A percentile compares a stretch with the other conserved stretches of the same genome.
Evolutionary conservation across 1,284 basidiomycete genomes (phyloP).

Genomic region (Marasmius oreades): DNA sequence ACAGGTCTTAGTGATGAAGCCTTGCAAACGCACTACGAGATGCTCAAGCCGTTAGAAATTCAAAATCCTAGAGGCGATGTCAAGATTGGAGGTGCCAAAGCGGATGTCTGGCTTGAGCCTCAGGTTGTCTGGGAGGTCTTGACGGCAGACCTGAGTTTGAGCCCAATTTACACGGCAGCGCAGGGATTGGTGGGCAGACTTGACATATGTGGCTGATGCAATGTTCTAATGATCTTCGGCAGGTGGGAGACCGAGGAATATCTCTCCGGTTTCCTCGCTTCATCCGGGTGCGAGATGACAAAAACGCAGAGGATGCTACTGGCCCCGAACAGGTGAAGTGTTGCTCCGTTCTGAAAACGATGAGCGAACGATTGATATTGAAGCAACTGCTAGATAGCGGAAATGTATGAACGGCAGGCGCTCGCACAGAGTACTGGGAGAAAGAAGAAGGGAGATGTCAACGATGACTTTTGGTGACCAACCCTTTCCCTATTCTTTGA

Average conservation of each 20-base stretch:
- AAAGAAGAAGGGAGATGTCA: slow-evolving; percentile 70
- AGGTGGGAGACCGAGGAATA: slow-evolving; percentile 88
- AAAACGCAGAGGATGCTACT: slow-evolving; percentile 88
- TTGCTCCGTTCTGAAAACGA: slow-evolving; percentile 1
- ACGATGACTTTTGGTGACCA: slow-evolving; percentile 86
- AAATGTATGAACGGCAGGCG: slow-evolving; percentile 92
- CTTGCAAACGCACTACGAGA: slow-evolving; percentile 80
- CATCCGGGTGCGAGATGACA: slow-evolving; percentile 90
- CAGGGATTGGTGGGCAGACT: slow-evolving; percentile 76
- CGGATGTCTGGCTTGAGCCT: slow-evolving; percentile 94
- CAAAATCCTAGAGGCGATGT: slow-evolving; percentile 70
- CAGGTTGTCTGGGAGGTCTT: slow-evolving; percentile 98
- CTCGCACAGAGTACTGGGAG: slow-evolving; percentile 71
- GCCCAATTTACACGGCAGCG: slow-evolving; percentile 97
- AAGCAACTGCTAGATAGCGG: slow-evolving; percentile 67
- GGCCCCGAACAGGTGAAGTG: slow-evolving; percentile 78
- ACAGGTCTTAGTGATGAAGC: slow-evolving; percentile 96
- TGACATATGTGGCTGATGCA: slow-evolving; percentile 4
- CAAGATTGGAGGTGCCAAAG: slow-evolving; percentile 87
- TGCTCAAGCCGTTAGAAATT: slow-evolving; percentile 76
- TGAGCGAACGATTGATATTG: slow-evolving; percentile 15
- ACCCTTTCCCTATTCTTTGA: background rate
- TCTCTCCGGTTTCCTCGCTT: slow-evolving; percentile 96
- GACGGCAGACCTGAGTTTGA: slow-evolving; percentile 94
- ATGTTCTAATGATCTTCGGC: slow-evolving; percentile 9